Evolutionary conservation across 257 asterid genomes (phyloP).

Genomic region (Petunia axillaris): DNA sequence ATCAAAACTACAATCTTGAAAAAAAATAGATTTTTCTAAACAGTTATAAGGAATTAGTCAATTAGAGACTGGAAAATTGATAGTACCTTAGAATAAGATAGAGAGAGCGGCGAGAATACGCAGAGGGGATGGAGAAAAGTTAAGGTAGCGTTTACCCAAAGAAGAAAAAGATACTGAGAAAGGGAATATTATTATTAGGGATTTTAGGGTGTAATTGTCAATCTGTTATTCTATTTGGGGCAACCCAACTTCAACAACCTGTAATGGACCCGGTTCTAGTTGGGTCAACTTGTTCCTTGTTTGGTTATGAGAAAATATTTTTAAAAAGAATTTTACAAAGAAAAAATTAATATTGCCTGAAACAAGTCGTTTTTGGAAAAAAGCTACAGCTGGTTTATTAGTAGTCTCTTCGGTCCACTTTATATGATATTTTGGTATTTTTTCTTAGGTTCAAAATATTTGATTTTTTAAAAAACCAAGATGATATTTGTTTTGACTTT

Average conservation of each 20-base stretch:
- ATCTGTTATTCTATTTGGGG: background rate
- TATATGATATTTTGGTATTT: no score
- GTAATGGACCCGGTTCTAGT: no score
- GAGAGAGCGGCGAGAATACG: slow-evolving; percentile 16
- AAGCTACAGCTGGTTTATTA: no score
- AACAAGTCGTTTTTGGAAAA: no score
- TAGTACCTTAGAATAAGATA: background rate
- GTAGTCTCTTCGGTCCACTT: no score
- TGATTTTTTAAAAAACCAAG: no score
- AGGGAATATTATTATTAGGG: background rate
- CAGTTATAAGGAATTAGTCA: background rate
- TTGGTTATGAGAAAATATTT: no score
- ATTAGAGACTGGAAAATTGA: background rate
- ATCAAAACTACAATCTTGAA: background rate
- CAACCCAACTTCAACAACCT: background rate
- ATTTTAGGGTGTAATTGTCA: background rate
- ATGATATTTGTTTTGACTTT: no score
- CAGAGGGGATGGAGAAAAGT: background rate
- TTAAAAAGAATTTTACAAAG: no score
- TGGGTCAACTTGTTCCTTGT: no score
- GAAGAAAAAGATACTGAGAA: background rate
- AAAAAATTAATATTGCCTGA: no score
- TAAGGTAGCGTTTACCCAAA: background rate
- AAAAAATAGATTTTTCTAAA: background rate
- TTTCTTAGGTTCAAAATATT: no score